Base-by-base conservation (phyloP, 495 filamentous ascomycete genomes). In the Neurospora sp. region DNA sequence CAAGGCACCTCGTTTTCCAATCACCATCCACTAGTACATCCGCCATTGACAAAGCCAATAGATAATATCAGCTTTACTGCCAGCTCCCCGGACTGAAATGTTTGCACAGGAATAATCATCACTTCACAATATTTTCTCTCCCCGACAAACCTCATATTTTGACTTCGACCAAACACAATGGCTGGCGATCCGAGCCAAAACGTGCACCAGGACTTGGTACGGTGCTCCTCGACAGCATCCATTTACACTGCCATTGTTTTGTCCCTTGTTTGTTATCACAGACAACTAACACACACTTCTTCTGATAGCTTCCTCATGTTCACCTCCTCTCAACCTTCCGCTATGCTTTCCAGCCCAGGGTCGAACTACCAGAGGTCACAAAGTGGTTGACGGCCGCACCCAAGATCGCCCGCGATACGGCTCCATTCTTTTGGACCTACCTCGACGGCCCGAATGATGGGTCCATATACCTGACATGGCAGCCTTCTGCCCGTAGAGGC, bases 391-490 rank as follows among this genome's bases (percentile, higher is more conserved):
- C 91, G 72, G 84, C 89, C 78, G 94, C 93, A n/a, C 92, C 92
- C 4, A 91, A 89, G 75, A 90, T 96, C 65, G 89, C 92, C 44
- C 91, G 90, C 74, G 89, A 93, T 74, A 82, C 85, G 69, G 88
- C 92, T 42, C 87, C 94, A 7, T 94, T 98, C 87, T 91, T 88
- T 78, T 99, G 95, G 95, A 94, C 91, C 20, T 97, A 96, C 81
- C 85, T 98, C 59, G 90, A 95, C 74, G 87, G 89, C 39, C 95
- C 94, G 5, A 84, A 83, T 40, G 92, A 97, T 83, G 94, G 94
- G 10, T 90, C 89, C 20, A 86, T 97, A 38, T 87, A 94, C 78
- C 85, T 98, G 31, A 91, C 90, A 44, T 98, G 94, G 95, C 93
- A 97, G 79, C 92, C 94, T 1, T 83, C 89, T 9, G 83, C 85